A percentile compares a stretch with the other conserved stretches of the same genome.
phyloP scores from a whole-genome alignment of 768 basidiomycete genomes.

The Leccinum barrowsii region DNA sequence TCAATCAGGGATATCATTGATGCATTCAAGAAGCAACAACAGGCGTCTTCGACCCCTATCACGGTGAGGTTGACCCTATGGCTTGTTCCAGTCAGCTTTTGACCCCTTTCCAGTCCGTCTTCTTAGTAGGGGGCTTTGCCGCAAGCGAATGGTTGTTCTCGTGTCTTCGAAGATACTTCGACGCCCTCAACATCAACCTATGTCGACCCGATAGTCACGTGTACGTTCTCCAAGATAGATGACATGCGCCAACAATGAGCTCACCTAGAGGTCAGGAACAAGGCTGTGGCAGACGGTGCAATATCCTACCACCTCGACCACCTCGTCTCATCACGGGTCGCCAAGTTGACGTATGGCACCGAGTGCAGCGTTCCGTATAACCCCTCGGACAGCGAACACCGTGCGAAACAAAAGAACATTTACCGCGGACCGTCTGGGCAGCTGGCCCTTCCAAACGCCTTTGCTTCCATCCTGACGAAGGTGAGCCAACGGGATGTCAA shows the following conservation, averaged over 20 bases:
- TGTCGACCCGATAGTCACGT: constrained; percentile 52
- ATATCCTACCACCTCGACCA: constrained; percentile 43
- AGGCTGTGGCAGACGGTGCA: constrained; percentile 54
- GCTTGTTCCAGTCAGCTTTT: background rate
- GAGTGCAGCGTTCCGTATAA: constrained; percentile 38
- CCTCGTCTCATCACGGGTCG: constrained; percentile 45
- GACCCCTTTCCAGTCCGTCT: constrained; percentile 29
- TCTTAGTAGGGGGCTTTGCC: constrained; percentile 54
- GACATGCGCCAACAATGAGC: background rate
- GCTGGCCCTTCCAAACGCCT: constrained; percentile 37
- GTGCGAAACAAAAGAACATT: constrained; percentile 28
- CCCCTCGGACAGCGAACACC: constrained; percentile 38
- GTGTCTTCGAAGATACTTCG: constrained; percentile 38
- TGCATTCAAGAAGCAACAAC: constrained; percentile 33
- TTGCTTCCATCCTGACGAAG: constrained; percentile 41
- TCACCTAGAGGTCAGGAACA: constrained; percentile 34
- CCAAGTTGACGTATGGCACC: constrained; percentile 47
- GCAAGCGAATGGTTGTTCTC: constrained; percentile 48
- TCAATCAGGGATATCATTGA: constrained; percentile 37
- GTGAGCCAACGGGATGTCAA: constrained; percentile 19
- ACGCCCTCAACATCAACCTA: constrained; percentile 37
- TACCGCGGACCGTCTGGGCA: constrained; percentile 38
- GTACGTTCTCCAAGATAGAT: constrained; percentile 32
- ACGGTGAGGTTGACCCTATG: constrained; percentile 22
- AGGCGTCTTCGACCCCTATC: constrained; percentile 30